A percentile compares a stretch with the other conserved stretches of the same genome.
These are phyloP conservation scores for Fraxinus dipetala DNA, from an alignment of 305 asterid genomes.

Conservation along the genomic window DNA sequence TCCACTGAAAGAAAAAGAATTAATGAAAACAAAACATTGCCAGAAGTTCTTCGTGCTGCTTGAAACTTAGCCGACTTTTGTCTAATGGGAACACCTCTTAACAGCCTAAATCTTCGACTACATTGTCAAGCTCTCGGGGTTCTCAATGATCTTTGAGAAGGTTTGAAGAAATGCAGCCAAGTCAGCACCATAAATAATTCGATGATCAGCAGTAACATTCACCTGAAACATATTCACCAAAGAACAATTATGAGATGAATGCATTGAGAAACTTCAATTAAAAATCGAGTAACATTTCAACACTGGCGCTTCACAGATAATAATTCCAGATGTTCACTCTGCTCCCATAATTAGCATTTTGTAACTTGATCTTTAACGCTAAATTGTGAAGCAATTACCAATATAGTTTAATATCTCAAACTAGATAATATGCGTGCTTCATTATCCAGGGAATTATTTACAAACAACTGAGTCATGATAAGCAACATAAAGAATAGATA, in stretches of 20 bases:
- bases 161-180: slow-evolving; percentile 87
- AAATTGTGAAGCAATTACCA: neutral
- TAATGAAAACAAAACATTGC: slow-evolving; percentile 12
- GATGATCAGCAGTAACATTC: slow-evolving; percentile 85
- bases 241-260: neutral
- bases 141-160: slow-evolving; percentile 67
- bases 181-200: slow-evolving; percentile 87
- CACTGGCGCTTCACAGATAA: neutral
- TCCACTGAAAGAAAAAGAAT: slow-evolving; percentile 12
- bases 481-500: neutral
- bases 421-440: neutral
- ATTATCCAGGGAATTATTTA: neutral
- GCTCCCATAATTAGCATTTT: neutral
- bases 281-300: neutral
- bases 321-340: neutral
- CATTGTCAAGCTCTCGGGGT: slow-evolving; percentile 86
- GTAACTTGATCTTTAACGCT: neutral
- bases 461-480: neutral
- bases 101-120: slow-evolving; percentile 37
- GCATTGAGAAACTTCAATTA: neutral
- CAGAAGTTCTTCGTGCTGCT: slow-evolving; percentile 18
- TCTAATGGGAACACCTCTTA: slow-evolving; percentile 5
- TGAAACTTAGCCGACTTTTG: neutral
- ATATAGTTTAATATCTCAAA: neutral
- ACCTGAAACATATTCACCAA: slow-evolving; percentile 39